Evolutionary conservation across 805 yeast species (phyloP).

Genomic region (Brettanomyces naardenensis): DNA sequence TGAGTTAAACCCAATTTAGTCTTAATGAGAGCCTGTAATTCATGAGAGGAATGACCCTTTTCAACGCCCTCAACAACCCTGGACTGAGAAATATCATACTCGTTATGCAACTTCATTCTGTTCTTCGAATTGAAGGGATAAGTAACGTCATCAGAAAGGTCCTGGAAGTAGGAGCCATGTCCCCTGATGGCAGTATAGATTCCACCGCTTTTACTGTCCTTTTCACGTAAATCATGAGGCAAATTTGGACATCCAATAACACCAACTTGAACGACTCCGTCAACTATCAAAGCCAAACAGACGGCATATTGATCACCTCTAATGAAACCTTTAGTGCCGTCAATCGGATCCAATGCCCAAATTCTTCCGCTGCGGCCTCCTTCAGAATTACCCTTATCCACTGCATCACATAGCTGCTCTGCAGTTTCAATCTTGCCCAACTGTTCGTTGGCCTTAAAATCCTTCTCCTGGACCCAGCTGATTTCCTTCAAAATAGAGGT

Average conservation of each 20-base stretch:
- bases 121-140: conserved; percentile 28
- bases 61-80: conserved; percentile 91
- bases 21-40: conserved; percentile 74
- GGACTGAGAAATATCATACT: conserved; percentile 38
- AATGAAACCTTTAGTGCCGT: conserved; percentile 94
- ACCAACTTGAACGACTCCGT: conserved; percentile 81
- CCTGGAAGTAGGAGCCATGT: conserved; percentile 56
- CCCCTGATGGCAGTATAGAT: conserved; percentile 63
- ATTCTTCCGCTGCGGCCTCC: conserved; percentile 79
- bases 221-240: conserved; percentile 37
- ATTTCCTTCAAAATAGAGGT: conserved; percentile 54
- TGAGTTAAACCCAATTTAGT: conserved; percentile 47
- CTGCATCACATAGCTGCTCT: conserved; percentile 49
- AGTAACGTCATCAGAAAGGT: conserved; percentile 28
- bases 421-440: conserved; percentile 37
- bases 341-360: conserved; percentile 98
- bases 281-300: conserved; percentile 81
- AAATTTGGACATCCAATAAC: conserved; percentile 96
- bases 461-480: conserved; percentile 40
- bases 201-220: conserved; percentile 51
- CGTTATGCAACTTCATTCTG: conserved; percentile 45
- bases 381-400: conserved; percentile 70
- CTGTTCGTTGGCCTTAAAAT: conserved; percentile 22
- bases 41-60: conserved; percentile 89
- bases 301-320: conserved; percentile 97